Evolutionary conservation across 2,329 filamentous ascomycete genomes (phyloP), one percentile per base, ranked within the genome.

Genomic region (Teratosphaeria epicoccoides): DNA sequence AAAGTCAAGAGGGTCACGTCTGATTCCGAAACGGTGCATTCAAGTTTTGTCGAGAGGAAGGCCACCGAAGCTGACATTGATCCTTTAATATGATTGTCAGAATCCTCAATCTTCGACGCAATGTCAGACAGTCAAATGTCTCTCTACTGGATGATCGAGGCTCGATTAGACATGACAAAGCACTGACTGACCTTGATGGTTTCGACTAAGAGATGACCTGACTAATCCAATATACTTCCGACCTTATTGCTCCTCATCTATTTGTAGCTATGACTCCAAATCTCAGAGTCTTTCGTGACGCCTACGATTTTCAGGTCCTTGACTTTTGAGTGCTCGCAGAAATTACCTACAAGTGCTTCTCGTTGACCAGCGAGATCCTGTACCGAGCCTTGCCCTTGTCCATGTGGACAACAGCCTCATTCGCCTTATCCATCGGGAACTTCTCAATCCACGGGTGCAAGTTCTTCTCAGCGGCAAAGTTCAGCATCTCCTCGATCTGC

Each of bases 391-490:
- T 78, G 1, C 80, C 80, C 0, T 67, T 66, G 11, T 78, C 75
- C 70, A 83, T 74, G 55, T 83, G 79, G 17, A 81, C 59, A 24
- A 83, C 67, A 2, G 73, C 73, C 63, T 76, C 61, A 64, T 84
- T 84, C 2, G 77, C 77, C 17, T 80, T 75, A 63, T 74, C 76
- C 73, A 85, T 73, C 0, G 75, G 72, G 29, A 76, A 70, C 63
- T 73, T 74, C 72, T 88, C 79, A 33, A 88, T 76, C 76, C 78
- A 80, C 1, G 80, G 73, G 67, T 77, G 74, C 33, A 84, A 68
- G 6, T 74, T 73, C 67, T 82, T 77, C 50, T 81, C 74, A 0
- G 72, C 79, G 6, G 77, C 81, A 52, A 84, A 73, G 51, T 76
- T 58, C 52, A 85, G 60, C 81, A 85, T 84, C 59, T 50, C 76